A percentile compares a stretch with the other conserved stretches of the same genome.
Conservation (phyloP, 306 rosid species). For the Pyrus betulifolia region DNA sequence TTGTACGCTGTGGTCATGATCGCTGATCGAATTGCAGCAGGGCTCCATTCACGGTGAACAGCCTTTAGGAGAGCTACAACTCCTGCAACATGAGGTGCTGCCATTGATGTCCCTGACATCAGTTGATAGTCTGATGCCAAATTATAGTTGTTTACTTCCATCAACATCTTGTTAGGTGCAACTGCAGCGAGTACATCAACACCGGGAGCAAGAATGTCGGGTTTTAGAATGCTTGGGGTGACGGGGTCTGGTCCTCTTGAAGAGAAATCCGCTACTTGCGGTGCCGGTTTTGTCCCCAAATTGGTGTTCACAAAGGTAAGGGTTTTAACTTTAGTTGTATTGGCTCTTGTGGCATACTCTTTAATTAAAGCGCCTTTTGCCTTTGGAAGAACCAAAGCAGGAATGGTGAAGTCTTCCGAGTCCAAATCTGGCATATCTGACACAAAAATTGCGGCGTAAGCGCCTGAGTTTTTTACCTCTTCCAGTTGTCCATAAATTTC, state of each 20-base stretch:
- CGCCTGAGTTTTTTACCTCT: not conserved
- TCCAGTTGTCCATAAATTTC: not conserved
- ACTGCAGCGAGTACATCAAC: constrained; percentile 21
- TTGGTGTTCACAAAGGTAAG: not conserved
- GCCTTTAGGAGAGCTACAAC: constrained; percentile 14
- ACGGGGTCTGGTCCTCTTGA: constrained; percentile 2
- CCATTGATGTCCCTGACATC: constrained; percentile 12
- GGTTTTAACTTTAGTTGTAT: not conserved
- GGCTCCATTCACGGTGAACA: constrained; percentile 18
- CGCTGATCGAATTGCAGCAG: constrained; percentile 12
- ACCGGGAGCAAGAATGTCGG: constrained; percentile 10
- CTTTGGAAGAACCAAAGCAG: not conserved
- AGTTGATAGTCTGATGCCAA: not conserved
- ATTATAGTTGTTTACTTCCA: not conserved
- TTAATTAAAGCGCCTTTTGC: not conserved
- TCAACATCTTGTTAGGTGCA: not conserved
- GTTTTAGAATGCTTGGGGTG: constrained; percentile 5
- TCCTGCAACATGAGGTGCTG: constrained; percentile 19
- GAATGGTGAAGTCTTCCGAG: not conserved
- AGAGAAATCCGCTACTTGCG: not conserved
- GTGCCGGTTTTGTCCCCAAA: constrained; percentile 12
- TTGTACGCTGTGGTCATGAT: constrained; percentile 18
- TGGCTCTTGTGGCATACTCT: not conserved
- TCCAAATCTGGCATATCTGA: not conserved
- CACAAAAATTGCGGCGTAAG: not conserved